phyloP scores from a whole-genome alignment of 78 protist genomes.

The Emiliania huxleyi region DNA sequence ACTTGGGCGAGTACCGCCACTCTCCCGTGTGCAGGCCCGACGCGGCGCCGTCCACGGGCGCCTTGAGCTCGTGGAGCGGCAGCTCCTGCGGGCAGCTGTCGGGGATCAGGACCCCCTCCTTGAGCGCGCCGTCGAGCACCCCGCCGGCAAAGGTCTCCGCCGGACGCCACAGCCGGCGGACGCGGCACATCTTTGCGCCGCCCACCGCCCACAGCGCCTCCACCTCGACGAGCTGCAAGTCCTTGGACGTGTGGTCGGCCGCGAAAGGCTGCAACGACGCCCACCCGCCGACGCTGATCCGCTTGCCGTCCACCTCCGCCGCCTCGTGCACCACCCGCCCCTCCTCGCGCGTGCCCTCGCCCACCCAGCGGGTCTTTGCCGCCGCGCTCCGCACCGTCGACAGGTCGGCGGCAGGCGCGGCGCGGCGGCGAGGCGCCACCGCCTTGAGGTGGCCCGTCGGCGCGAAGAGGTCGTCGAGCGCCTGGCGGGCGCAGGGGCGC shows the following conservation, averaged over 20 bases:
- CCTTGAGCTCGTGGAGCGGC: too few relatives aligned
- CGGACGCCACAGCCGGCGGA: neutral
- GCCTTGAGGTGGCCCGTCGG: too few relatives aligned
- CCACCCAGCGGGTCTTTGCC: neutral
- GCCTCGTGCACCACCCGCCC: neutral
- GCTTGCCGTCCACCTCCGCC: neutral
- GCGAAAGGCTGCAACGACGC: neutral
- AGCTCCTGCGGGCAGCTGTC: too few relatives aligned
- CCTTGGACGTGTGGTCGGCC: neutral
- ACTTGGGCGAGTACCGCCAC: neutral
- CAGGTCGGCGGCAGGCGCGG: too few relatives aligned
- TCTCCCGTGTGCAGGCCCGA: too few relatives aligned
- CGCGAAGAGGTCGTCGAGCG: too few relatives aligned
- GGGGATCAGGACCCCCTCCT: neutral
- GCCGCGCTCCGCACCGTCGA: too few relatives aligned
- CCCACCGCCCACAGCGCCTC: neutral
- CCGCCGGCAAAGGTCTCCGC: neutral
- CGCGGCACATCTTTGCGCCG: neutral
- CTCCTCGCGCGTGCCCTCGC: neutral
- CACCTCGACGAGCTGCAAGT: neutral
- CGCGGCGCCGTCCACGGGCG: too few relatives aligned
- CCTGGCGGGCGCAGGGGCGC: too few relatives aligned
- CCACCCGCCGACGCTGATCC: neutral
- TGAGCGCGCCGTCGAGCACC: neutral
- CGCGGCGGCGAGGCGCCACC: too few relatives aligned